Conservation (phyloP, 108 stramenopile genomes). For the Parietichytrium sp. region DNA sequence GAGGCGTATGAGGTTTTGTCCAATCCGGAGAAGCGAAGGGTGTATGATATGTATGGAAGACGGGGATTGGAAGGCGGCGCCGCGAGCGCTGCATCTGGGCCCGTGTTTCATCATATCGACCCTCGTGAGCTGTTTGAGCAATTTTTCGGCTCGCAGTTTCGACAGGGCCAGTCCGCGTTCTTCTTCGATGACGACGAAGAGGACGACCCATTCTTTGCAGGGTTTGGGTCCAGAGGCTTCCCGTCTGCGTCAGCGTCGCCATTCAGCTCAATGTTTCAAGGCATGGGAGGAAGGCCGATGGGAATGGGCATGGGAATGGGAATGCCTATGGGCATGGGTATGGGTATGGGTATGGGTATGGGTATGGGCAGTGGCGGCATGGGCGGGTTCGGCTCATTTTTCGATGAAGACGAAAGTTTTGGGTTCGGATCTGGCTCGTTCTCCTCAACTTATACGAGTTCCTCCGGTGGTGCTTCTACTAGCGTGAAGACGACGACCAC, state of each 20-base stretch:
- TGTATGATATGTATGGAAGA: conserved; percentile 94
- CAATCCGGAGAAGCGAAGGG: conserved; percentile 76
- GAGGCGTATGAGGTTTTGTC: conserved; percentile 91
- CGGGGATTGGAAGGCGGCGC: conserved; percentile 66
- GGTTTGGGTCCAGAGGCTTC: too few species aligned
- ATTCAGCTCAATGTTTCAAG: too few species aligned
- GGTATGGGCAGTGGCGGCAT: too few species aligned
- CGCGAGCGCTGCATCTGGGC: conserved; percentile 55
- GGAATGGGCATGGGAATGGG: conserved; percentile 23
- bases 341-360: not conserved
- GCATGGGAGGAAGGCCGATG: too few species aligned
- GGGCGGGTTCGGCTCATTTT: not conserved
- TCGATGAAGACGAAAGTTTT: not conserved
- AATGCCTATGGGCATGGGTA: conserved; percentile 1
- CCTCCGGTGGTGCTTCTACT: not conserved
- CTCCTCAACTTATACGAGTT: not conserved
- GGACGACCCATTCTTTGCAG: too few species aligned
- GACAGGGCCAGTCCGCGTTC: too few species aligned
- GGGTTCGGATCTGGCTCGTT: conserved; percentile 11
- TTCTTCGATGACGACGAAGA: too few species aligned
- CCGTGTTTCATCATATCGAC: conserved; percentile 6
- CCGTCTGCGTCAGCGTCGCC: too few species aligned
- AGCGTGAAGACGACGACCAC: not conserved
- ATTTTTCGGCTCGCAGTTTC: too few species aligned
- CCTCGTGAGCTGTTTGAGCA: conserved; percentile 61